A percentile compares a stretch with the other conserved stretches of the same genome.
phyloP scores from a whole-genome alignment of 1,139 yeast genomes.

The Chernovozyma aurita region DNA sequence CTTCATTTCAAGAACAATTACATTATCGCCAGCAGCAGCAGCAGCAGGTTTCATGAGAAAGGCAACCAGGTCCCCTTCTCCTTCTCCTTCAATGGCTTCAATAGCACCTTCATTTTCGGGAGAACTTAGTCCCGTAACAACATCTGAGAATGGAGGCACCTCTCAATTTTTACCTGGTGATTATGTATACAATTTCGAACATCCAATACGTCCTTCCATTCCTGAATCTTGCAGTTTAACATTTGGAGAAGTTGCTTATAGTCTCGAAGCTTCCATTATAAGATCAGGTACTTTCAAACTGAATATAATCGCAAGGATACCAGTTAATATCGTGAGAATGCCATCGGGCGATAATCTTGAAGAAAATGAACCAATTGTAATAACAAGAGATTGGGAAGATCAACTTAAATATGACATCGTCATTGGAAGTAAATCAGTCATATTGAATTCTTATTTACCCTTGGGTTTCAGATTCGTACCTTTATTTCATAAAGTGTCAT shows the following conservation, averaged over 20 bases:
- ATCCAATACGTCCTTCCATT: slow-evolving; percentile 72
- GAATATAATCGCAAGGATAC: slow-evolving; percentile 59
- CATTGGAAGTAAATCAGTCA: slow-evolving; percentile 81
- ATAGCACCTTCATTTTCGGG: neutral
- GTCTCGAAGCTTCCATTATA: slow-evolving; percentile 62
- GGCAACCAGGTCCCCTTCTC: slow-evolving; percentile 27
- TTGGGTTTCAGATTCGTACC: slow-evolving; percentile 82
- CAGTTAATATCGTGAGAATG: slow-evolving; percentile 66
- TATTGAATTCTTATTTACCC: slow-evolving; percentile 79
- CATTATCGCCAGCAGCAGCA: slow-evolving; percentile 5
- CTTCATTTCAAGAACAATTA: slow-evolving; percentile 21
- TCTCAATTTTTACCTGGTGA: slow-evolving; percentile 67
- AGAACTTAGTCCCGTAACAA: slow-evolving; percentile 18
- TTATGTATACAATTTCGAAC: slow-evolving; percentile 87
- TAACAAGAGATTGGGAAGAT: slow-evolving; percentile 90
- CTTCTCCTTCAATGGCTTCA: slow-evolving; percentile 17
- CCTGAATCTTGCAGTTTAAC: slow-evolving; percentile 81
- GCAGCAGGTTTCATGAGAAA: slow-evolving; percentile 27
- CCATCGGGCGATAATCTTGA: slow-evolving; percentile 78
- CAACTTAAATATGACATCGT: slow-evolving; percentile 84
- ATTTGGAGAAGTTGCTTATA: slow-evolving; percentile 74
- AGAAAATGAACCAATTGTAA: slow-evolving; percentile 89
- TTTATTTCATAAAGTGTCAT: slow-evolving; percentile 71
- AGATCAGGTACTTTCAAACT: slow-evolving; percentile 84
- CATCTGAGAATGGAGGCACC: slow-evolving; percentile 13